Evolutionary conservation across 2,329 filamentous ascomycete genomes (phyloP).

Genomic region (Aspergillus vadensis): DNA sequence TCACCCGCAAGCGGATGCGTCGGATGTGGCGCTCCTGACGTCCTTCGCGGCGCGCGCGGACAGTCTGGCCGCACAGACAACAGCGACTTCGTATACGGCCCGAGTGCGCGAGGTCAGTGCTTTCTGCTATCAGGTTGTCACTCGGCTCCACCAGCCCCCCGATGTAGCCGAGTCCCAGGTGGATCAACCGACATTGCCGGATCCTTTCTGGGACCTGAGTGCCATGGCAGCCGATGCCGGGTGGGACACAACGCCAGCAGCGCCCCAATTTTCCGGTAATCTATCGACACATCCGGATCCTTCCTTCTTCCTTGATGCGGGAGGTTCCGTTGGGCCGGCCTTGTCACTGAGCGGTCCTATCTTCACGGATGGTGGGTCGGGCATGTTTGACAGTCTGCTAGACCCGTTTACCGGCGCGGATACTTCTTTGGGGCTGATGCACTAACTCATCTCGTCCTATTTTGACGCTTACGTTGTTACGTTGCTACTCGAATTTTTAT

Average conservation of each 20-base stretch:
- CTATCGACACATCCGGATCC: neutral
- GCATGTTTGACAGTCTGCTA: neutral
- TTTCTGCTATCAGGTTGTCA: neutral
- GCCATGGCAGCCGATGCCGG: neutral
- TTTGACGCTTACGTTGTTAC: neutral
- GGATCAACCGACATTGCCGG: neutral
- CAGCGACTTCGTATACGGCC: neutral
- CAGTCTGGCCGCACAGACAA: neutral
- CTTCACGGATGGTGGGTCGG: neutral
- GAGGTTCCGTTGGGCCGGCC: neutral
- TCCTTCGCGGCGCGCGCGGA: neutral
- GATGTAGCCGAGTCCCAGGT: neutral
- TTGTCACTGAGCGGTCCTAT: neutral
- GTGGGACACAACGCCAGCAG: neutral
- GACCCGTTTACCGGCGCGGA: neutral
- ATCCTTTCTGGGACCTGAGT: neutral
- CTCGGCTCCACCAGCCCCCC: neutral
- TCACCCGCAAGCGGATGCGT: neutral
- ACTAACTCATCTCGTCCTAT: neutral
- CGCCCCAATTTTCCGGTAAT: neutral
- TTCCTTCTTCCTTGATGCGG: neutral
- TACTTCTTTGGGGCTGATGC: neutral
- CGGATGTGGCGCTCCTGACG: neutral
- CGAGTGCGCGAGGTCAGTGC: slow-evolving; percentile 1
- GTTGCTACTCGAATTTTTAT: neutral